Evolutionary conservation across 2,329 filamentous ascomycete species (phyloP), one percentile per base, ranked within the genome.

Genomic region (Nigrograna mackinnonii): DNA sequence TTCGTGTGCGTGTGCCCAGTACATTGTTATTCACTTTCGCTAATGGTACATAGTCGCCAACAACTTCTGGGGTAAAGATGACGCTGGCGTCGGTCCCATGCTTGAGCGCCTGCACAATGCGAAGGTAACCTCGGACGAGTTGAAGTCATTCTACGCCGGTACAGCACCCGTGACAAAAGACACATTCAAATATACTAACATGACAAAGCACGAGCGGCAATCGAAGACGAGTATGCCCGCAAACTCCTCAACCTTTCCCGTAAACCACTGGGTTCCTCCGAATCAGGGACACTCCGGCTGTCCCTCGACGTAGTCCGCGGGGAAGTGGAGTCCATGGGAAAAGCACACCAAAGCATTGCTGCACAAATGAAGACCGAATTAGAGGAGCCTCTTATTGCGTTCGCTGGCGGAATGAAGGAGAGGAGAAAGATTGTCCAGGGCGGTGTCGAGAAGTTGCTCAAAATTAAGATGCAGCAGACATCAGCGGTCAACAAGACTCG

Each of bases 31-130:
- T n/a, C 5, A 11, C 24, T 14, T 12, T 22, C 19, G 53, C 71
- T 73, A 44, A 75, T 55, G 32, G 13, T 7, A 11, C n/a, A 43
- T 54, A 91, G 91, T 99, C 75, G 92, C 94, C 62, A 99, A 99
- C 76, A 99, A 99, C 69, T 99, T 99, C 72, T 99, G 94, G 94
- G 94, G 94, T 52, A 97, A 95, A 78, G 92, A 97, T 69, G 94
- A 99, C 78, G 94, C 92, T 38, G 95, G 94, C 66, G 91, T 99
- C 62, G 79, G 80, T 34, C 95, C 94, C 44, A 82, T 99, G 62
- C 80, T 99, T 21, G 89, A 92, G 68, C 92, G 94, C 63, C 95
- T 99, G 90, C 86, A 90, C 64, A 86, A 85, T 70, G 90, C 94
- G 36, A 99, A 99, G 77, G 84, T 87, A 60, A 96, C 94, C 19